Evolutionary conservation across 164 flowering plant species (phyloP), one percentile per base, ranked within the genome.

Genomic region (Annona cherimola): DNA sequence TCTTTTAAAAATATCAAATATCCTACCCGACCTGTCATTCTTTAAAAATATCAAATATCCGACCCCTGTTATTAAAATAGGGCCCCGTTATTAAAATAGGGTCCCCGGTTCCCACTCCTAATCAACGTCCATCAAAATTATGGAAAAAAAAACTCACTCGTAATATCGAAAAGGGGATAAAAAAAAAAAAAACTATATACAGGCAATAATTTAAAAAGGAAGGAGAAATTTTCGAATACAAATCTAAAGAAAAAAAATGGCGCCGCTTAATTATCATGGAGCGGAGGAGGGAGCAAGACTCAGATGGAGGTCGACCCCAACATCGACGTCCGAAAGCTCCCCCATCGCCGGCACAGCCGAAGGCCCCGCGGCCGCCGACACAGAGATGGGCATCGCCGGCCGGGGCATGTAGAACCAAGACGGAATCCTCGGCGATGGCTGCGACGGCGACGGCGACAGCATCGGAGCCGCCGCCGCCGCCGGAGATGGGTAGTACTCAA

Each of bases 241-340:
- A 26, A 26, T 26, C 35, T 26, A 19, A 20, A 20, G 26, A 61
- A 11, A 12, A 40, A 63, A 9, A 11, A 63, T 61, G 5, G 26
- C 0, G 19, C 26, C 63, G 5, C 19, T 20, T 54, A 8, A 61
- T 69, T 65, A 69, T 71, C 67, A 60, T 44, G 70, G 65, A 41
- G 72, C 60, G 55, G 71, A 76, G 19, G 78, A 79, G 55, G 75
- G 78, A 4, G 78, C 78, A 57, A 80, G 80, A 60, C 81, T 82
- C 8, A 85, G 80, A 71, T 83, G 87, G 42, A 85, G 84, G 72
- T 85, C 83, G 50, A 84, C 71, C 26, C 74, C 84, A 9, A 73
- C 78, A 64, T 80, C 73, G 9, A 45, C 80, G 8, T 75, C 80
- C n/a, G 73, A 14, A 0, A 50, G 18, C 19, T 57, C 74, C 61